Percentiles rank a stretch among this genome's conserved stretches.
These are phyloP conservation scores for Rutidosis leptorrhynchoides DNA, from an alignment of 129 eudicot species.

Conservation along the genomic window DNA sequence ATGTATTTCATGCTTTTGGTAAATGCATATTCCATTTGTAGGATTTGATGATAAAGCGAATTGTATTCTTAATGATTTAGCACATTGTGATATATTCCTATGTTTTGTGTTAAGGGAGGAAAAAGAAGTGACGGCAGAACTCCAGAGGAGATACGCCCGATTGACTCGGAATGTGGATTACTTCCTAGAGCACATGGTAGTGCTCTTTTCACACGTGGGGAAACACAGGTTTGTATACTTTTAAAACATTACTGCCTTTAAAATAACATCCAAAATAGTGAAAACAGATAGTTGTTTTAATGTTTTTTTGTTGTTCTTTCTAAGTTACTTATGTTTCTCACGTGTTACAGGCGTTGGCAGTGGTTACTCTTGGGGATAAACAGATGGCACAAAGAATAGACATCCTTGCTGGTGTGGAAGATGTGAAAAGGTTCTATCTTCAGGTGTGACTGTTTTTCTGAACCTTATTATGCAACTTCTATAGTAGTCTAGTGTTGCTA, in stretches of 20 bases:
- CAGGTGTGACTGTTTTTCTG: conserved; percentile 54
- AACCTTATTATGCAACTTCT: conserved; percentile 1
- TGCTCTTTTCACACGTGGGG: conserved; percentile 99
- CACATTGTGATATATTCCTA: conserved; percentile 9
- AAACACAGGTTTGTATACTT: conserved; percentile 77
- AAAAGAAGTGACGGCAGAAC: conserved; percentile 96
- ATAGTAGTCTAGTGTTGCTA: conserved; percentile 1
- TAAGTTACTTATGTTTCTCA: conserved; percentile 24
- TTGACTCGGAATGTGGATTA: conserved; percentile 80
- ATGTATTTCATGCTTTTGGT: neutral
- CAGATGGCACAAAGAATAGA: conserved; percentile 97
- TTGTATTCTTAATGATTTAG: conserved; percentile 3
- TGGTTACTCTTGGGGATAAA: conserved; percentile 92
- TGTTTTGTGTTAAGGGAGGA: conserved; percentile 61
- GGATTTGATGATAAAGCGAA: neutral
- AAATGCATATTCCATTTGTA: neutral
- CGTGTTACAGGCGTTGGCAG: conserved; percentile 75
- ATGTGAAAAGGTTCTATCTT: conserved; percentile 90
- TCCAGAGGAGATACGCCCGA: conserved; percentile 72
- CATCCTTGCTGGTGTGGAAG: conserved; percentile 90
- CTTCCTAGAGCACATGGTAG: conserved; percentile 99
- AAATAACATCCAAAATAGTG: neutral
- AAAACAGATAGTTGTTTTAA: neutral
- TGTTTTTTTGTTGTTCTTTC: neutral
- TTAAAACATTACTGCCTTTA: neutral